phyloP scores from a whole-genome alignment of 306 rosid genomes.

The Prunus fruticosa region DNA sequence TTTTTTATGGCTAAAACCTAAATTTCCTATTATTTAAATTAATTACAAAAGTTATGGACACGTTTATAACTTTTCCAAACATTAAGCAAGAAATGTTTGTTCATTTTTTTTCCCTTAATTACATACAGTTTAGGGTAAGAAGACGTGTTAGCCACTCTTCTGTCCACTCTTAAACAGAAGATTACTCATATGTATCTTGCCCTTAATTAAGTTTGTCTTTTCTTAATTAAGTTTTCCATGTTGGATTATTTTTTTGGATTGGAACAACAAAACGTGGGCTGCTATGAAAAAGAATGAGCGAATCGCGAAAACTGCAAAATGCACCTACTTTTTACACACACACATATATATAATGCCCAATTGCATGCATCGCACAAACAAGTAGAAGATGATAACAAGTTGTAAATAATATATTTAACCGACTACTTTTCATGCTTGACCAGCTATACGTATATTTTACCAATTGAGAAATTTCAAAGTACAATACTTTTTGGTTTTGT shows the following conservation, averaged over 20 bases:
- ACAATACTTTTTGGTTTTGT: not conserved
- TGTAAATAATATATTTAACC: not conserved
- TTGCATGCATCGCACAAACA: not conserved
- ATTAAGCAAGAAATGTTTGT: too few species aligned
- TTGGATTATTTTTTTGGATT: not conserved
- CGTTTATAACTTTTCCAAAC: too few species aligned
- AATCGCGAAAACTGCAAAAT: not conserved
- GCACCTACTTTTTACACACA: not conserved
- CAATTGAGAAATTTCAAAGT: not conserved
- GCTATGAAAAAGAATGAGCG: not conserved
- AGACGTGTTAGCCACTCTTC: not conserved
- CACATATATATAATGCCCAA: not conserved
- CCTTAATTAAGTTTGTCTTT: not conserved
- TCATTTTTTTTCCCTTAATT: too few species aligned
- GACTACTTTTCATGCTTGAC: not conserved
- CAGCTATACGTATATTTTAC: not conserved
- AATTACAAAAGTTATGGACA: too few species aligned
- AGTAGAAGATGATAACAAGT: too few species aligned
- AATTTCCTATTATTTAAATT: too few species aligned
- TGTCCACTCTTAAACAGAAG: not conserved
- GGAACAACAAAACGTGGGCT: not conserved
- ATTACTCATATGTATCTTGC: not conserved
- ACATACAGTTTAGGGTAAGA: too few species aligned
- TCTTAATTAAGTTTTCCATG: not conserved
- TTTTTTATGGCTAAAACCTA: too few species aligned